Base-by-base conservation (phyloP, 2,329 filamentous ascomycete genomes). In the Epichloe bromicola region DNA sequence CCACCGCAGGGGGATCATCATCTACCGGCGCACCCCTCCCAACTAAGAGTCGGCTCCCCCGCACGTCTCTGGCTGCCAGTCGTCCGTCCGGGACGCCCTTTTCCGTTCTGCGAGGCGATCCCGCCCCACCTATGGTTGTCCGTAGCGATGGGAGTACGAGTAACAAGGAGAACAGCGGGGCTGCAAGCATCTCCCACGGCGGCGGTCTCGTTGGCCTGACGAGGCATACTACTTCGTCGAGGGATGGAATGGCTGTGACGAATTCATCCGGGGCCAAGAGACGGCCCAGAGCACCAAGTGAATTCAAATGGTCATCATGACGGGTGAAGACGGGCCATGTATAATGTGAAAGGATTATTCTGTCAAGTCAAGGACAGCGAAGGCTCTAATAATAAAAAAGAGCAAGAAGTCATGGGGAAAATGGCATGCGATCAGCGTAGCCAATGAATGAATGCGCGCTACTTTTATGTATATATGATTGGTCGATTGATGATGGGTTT, bases 81-180 rank as follows among this genome's bases (percentile, higher is more conserved):
- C 58, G 45, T 53, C 55, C 39, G 53, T 47, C 54, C 55, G 55
- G n/a, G 57, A 58, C 53, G 49, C 58, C 47, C 3, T 53, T 51
- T 46, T 51, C 52, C 26, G 26, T 51, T 19, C 39, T 56, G 2
- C 33, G 57, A 19, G 52, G 48, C 23, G 58, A 58, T 20, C 51
- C 53, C 6, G 52, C 46, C 2, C 51, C 62, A 1, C 61, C 65
- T 20, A 62, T 66, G 58, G 63, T 66, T 10, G 59, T 63, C 26
- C 63, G 67, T 40, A 68, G 67, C 51, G 66, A 70, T 30, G 70
- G 68, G 60, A 66, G 62, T 49, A 50, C 65, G 47, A 67, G 69
- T 52, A 67, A 69, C 57, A 69, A 69, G 58, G 66, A 71, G 56
- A 68, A 69, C 51, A 54, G 46, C 41, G 51, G 23, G 14, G 15